Percentiles rank a stretch among this genome's conserved stretches.
Conservation (phyloP, 2,329 filamentous ascomycete species). For the Ceratocystis huliohia region DNA sequence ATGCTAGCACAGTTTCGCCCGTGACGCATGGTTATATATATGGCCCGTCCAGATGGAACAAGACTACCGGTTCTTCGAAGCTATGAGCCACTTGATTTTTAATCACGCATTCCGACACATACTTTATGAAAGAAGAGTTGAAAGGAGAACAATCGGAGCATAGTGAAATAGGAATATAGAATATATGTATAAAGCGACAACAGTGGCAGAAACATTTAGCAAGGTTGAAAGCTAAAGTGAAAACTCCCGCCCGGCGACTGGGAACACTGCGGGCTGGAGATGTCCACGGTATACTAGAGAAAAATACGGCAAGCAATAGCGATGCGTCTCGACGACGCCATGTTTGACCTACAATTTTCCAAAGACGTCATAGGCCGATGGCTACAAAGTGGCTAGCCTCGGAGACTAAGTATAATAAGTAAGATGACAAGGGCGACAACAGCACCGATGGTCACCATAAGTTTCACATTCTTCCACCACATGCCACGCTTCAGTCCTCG, state of each 20-base stretch:
- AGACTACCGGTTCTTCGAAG: not conserved
- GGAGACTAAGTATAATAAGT: slow-evolving; percentile 39
- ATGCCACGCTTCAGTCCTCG: slow-evolving; percentile 78
- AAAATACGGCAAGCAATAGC: too few relatives aligned
- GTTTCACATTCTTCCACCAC: slow-evolving; percentile 99
- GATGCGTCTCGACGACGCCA: too few relatives aligned
- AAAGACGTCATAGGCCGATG: not conserved
- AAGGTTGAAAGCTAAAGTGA: not conserved
- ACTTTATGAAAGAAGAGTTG: too few relatives aligned
- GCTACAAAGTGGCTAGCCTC: not conserved
- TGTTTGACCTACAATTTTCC: too few relatives aligned
- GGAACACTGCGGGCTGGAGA: slow-evolving; percentile 2
- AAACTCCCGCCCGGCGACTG: slow-evolving; percentile 3
- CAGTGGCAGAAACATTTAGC: not conserved
- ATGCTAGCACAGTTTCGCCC: slow-evolving; percentile 3
- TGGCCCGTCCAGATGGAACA: not conserved
- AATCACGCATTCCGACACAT: too few relatives aligned
- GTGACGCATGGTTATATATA: slow-evolving; percentile 17
- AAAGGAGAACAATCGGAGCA: not conserved
- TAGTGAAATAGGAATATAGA: not conserved
- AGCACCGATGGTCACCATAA: slow-evolving; percentile 50
- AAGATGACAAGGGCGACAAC: slow-evolving; percentile 57
- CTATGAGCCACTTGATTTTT: slow-evolving; percentile 1
- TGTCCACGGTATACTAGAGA: not conserved
- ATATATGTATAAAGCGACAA: not conserved